phyloP scores from a whole-genome alignment of 1,139 yeast genomes.

The Schwanniomyces etchellsii region DNA sequence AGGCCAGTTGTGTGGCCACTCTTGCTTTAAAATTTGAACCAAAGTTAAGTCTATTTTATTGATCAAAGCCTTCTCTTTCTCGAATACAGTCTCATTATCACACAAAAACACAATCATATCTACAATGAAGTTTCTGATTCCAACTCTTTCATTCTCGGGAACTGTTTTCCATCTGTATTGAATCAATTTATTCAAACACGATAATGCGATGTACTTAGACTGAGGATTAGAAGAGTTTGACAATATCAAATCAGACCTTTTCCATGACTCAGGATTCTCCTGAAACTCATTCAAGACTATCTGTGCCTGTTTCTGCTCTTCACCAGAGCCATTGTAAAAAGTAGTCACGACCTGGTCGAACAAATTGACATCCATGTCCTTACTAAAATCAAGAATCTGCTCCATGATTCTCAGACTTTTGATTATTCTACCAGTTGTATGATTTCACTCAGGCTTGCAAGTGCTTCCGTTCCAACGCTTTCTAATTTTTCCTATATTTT shows the following conservation, averaged over 20 bases:
- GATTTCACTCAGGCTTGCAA: neutral
- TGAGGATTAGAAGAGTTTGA: slow-evolving; percentile 77
- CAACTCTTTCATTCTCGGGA: slow-evolving; percentile 79
- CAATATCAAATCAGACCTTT: slow-evolving; percentile 82
- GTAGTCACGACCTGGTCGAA: slow-evolving; percentile 84
- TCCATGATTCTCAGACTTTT: slow-evolving; percentile 52
- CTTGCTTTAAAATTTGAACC: slow-evolving; percentile 92
- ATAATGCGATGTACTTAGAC: slow-evolving; percentile 85
- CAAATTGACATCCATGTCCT: slow-evolving; percentile 72
- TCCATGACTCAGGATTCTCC: slow-evolving; percentile 96
- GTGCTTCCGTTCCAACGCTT: neutral
- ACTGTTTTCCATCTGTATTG: slow-evolving; percentile 91
- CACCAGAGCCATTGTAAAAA: slow-evolving; percentile 81
- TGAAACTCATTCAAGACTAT: slow-evolving; percentile 80
- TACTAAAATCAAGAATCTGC: slow-evolving; percentile 76
- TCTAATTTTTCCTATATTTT: neutral
- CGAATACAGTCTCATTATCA: slow-evolving; percentile 75
- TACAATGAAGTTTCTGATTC: slow-evolving; percentile 85
- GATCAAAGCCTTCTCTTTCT: slow-evolving; percentile 72
- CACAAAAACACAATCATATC: slow-evolving; percentile 91
- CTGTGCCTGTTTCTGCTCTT: slow-evolving; percentile 80
- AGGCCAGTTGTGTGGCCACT: slow-evolving; percentile 99
- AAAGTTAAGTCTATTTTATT: slow-evolving; percentile 91
- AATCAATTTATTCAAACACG: slow-evolving; percentile 84
- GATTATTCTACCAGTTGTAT: neutral